phyloP scores from a whole-genome alignment of 2,329 filamentous ascomycete genomes.

The Apiospora malaysiana region DNA sequence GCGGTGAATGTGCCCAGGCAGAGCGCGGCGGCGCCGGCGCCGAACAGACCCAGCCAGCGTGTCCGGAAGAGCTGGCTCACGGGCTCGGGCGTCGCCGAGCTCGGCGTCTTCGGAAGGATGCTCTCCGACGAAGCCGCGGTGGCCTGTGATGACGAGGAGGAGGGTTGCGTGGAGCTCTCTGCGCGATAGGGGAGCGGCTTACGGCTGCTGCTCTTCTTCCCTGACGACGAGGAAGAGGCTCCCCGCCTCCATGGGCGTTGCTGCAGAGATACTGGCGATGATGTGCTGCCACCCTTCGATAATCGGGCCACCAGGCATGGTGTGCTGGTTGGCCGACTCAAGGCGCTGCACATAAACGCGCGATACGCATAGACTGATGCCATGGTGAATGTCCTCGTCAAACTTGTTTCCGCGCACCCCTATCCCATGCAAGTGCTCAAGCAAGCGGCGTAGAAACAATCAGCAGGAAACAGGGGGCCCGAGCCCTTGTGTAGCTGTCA shows the following conservation, averaged over 20 bases:
- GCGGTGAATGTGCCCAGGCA: constrained; percentile 55
- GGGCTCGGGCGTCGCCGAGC: constrained; percentile 22
- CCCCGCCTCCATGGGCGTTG: not conserved
- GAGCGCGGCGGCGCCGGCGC: constrained; percentile 51
- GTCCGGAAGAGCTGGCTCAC: constrained; percentile 40
- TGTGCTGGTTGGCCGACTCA: not conserved
- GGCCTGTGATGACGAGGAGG: not conserved
- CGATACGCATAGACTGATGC: not conserved
- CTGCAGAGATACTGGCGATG: not conserved
- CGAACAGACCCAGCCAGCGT: constrained; percentile 52
- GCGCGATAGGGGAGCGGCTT: constrained; percentile 12
- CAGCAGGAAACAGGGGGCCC: not conserved
- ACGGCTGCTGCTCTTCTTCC: not conserved
- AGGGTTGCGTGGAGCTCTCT: not conserved
- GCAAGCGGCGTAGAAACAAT: not conserved
- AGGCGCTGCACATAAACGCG: not conserved
- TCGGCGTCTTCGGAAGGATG: not conserved
- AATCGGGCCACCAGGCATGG: not conserved
- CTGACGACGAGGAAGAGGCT: not conserved
- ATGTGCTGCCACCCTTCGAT: not conserved
- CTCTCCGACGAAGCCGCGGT: not conserved
- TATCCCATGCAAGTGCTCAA: not conserved
- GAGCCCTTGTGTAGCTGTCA: not conserved
- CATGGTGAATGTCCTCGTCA: not conserved
- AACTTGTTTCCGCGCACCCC: not conserved